Evolutionary conservation across 1,139 yeast species (phyloP).

Genomic region (Chernovozyma sophiae-reginae): DNA sequence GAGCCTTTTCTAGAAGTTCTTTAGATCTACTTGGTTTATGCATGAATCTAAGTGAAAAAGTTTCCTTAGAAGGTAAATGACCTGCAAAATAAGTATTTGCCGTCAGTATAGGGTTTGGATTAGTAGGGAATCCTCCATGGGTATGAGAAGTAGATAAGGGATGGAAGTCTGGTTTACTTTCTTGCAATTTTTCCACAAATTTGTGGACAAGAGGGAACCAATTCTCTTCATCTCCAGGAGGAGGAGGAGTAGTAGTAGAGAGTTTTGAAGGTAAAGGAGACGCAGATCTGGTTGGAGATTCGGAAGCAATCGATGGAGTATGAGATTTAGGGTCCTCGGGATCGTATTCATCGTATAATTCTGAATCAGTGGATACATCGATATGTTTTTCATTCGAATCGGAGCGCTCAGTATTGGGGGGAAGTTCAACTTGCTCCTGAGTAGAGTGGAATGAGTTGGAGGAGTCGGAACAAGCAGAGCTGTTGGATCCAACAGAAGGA

Average conservation of each 20-base stretch:
- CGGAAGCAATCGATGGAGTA: not conserved
- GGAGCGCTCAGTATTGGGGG: too few relatives aligned
- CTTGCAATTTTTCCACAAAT: not conserved
- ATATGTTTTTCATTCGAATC: too few relatives aligned
- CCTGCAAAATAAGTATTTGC: not conserved
- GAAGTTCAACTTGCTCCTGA: too few relatives aligned
- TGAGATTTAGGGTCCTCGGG: constrained; percentile 1
- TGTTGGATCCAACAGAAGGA: too few relatives aligned
- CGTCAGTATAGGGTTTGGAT: not conserved
- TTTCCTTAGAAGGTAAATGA: constrained; percentile 12
- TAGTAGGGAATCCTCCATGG: not conserved
- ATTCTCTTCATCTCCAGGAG: not conserved
- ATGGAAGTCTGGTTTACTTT: not conserved
- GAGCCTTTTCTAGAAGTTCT: constrained; percentile 28
- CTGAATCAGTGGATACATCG: not conserved
- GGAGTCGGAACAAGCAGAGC: too few relatives aligned
- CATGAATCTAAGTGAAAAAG: constrained; percentile 36
- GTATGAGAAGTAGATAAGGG: not conserved
- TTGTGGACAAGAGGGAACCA: not conserved
- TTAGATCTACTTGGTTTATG: constrained; percentile 39
- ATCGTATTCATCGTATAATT: not conserved
- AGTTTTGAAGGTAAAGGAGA: not conserved
- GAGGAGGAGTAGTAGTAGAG: not conserved
- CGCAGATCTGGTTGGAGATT: not conserved
- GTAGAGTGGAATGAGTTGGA: too few relatives aligned